Percentiles rank a stretch among this genome's conserved stretches.
Conservation (phyloP, 352 stramenopile species). For the Phytophthora aleatoria region DNA sequence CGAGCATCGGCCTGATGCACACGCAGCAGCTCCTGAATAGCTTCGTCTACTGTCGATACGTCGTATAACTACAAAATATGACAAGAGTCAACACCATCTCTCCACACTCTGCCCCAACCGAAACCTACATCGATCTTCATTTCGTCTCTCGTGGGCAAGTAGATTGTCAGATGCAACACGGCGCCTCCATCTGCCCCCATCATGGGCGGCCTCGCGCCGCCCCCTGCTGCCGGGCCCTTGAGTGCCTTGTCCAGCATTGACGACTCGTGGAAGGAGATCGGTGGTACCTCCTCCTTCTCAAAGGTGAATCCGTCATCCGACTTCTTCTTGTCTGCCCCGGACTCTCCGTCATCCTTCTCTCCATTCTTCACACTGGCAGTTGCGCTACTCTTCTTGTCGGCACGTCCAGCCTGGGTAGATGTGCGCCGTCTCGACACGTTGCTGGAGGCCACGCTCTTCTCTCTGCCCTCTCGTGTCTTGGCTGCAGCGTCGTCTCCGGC, state of each 20-base stretch:
- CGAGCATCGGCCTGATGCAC: slow-evolving; percentile 67
- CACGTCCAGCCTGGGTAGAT: slow-evolving; percentile 27
- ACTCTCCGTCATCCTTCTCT: slow-evolving; percentile 10
- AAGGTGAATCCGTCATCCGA: slow-evolving; percentile 65
- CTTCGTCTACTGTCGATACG: slow-evolving; percentile 86
- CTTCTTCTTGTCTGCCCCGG: slow-evolving; percentile 22
- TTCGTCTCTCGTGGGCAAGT: slow-evolving; percentile 80
- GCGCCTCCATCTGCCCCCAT: slow-evolving; percentile 67
- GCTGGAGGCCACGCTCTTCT: slow-evolving; percentile 35
- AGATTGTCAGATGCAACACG: slow-evolving; percentile 86
- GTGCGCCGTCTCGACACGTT: slow-evolving; percentile 27
- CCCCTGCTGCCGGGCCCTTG: slow-evolving; percentile 50
- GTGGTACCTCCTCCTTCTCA: slow-evolving; percentile 63
- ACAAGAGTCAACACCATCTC: slow-evolving; percentile 2
- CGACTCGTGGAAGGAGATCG: slow-evolving; percentile 69
- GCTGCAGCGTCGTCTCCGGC: slow-evolving; percentile 11
- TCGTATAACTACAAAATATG: slow-evolving; percentile 72
- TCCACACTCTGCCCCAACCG: neutral
- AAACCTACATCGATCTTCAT: slow-evolving; percentile 87
- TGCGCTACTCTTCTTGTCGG: slow-evolving; percentile 33
- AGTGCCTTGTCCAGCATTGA: slow-evolving; percentile 82
- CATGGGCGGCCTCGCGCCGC: slow-evolving; percentile 60
- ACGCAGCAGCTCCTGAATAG: slow-evolving; percentile 83
- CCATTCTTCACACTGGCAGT: slow-evolving; percentile 25
- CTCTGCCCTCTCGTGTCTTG: slow-evolving; percentile 28